Evolutionary conservation across 2,329 filamentous ascomycete genomes (phyloP).

Genomic region (Colletotrichum nymphaeae): DNA sequence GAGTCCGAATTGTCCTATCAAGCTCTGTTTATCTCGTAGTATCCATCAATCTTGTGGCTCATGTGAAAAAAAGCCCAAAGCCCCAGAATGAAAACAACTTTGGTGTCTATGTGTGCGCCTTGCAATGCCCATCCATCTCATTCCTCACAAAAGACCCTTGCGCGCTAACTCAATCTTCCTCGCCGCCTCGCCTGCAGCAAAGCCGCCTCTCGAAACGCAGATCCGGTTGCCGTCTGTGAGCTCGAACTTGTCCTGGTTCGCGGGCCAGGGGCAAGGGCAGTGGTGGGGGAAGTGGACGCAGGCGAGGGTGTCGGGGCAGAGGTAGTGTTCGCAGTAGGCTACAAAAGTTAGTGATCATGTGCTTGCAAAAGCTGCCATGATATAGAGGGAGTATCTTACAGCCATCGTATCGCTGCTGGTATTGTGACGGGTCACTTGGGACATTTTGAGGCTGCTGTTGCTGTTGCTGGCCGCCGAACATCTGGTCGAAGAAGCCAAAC

Average conservation of each 20-base stretch:
- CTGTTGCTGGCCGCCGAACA: conserved; percentile 77
- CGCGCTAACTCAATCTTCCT: conserved; percentile 84
- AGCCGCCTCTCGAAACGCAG: conserved; percentile 81
- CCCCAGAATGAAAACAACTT: not conserved
- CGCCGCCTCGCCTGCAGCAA: conserved; percentile 75
- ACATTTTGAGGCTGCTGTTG: conserved; percentile 74
- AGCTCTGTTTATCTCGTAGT: not conserved
- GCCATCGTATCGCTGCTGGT: conserved; percentile 76
- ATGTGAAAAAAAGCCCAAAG: conserved; percentile 3
- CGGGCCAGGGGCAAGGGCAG: conserved; percentile 89
- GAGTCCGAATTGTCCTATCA: conserved; percentile 30
- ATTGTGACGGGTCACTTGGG: conserved; percentile 84
- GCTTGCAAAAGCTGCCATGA: not conserved
- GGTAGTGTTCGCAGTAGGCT: conserved; percentile 93
- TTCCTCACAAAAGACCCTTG: conserved; percentile 75
- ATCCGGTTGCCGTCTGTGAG: conserved; percentile 77
- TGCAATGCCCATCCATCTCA: not conserved
- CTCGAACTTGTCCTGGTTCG: conserved; percentile 82
- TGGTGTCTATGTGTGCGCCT: not conserved
- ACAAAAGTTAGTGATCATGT: not conserved
- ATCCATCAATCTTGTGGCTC: not conserved
- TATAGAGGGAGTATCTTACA: conserved; percentile 58
- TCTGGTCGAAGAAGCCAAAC: conserved; percentile 98
- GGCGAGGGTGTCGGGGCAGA: conserved; percentile 92
- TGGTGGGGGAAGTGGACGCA: conserved; percentile 98